These are phyloP conservation scores for Camellia japonica DNA, from an alignment of 148 eudicot genomes.

Conservation along the genomic window DNA sequence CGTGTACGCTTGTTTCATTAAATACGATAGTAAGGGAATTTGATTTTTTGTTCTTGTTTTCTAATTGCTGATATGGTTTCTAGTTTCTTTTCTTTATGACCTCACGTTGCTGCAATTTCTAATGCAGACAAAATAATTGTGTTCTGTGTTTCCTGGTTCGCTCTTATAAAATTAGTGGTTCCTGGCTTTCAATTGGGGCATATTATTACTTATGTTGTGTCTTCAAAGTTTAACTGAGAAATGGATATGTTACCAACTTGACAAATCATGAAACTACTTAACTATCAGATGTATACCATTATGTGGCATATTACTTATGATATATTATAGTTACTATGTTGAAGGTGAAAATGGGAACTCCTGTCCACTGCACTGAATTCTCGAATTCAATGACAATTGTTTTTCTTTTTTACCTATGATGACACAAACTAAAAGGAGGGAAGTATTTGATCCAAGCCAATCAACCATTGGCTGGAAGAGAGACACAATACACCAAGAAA, in stretches of 20 bases:
- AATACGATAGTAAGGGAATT: too few relatives aligned
- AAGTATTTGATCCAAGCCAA: not conserved
- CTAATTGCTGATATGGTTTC: slow-evolving; percentile 1
- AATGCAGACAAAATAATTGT: not conserved
- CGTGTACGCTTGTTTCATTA: too few relatives aligned
- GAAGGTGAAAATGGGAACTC: not conserved
- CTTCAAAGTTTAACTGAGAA: not conserved
- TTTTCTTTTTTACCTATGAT: not conserved
- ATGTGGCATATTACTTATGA: not conserved
- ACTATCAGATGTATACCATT: not conserved
- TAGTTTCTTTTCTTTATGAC: slow-evolving; percentile 3
- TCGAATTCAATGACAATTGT: not conserved
- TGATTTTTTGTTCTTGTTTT: not conserved
- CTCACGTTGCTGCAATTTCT: not conserved
- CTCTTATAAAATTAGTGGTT: not conserved
- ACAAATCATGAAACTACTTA: not conserved
- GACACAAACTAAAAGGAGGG: not conserved
- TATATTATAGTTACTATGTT: not conserved
- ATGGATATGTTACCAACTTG: not conserved
- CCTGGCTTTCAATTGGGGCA: not conserved
- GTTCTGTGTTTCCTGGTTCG: too few relatives aligned
- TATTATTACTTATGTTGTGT: slow-evolving; percentile 5
- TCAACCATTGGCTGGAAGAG: too few relatives aligned
- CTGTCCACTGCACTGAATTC: not conserved
- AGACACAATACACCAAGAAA: too few relatives aligned